These are phyloP conservation scores for Blastomyces gilchristii DNA, from an alignment of 2,329 filamentous ascomycete genomes.

Conservation along the genomic window DNA sequence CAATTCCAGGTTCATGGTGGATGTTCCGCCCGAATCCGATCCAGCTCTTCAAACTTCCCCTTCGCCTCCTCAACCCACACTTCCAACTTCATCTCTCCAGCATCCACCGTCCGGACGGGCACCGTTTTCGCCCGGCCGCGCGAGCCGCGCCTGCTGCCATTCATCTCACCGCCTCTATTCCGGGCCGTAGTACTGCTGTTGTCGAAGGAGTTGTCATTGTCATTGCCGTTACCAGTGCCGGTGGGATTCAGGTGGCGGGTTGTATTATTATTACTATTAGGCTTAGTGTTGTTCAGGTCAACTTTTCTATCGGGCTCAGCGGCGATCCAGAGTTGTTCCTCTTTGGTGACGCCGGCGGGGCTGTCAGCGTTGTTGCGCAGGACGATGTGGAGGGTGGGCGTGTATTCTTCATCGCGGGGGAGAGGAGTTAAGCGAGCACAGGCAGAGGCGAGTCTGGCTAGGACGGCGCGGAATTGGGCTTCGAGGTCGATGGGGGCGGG, in stretches of 20 bases:
- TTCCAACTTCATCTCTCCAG: conserved; percentile 57
- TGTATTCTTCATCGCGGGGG: conserved; percentile 39
- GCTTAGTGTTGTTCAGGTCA: conserved; percentile 24
- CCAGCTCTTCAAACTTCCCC: conserved; percentile 38
- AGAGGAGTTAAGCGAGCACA: conserved; percentile 35
- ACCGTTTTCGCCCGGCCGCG: conserved; percentile 46
- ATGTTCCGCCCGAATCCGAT: conserved; percentile 31
- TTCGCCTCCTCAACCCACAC: conserved; percentile 59
- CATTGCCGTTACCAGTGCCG: no score
- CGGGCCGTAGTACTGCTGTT: conserved; percentile 4
- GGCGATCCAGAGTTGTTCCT: conserved; percentile 52
- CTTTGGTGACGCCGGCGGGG: conserved; percentile 37
- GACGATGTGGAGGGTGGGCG: conserved; percentile 42
- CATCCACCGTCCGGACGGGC: conserved; percentile 53
- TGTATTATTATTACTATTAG: conserved; percentile 12
- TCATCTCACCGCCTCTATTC: background rate
- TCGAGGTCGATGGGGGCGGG: conserved; percentile 33
- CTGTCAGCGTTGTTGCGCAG: conserved; percentile 38
- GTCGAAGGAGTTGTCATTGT: background rate
- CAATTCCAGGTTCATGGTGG: conserved; percentile 23
- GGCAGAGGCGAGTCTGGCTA: conserved; percentile 36
- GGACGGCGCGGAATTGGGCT: conserved; percentile 40
- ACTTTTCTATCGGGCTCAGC: conserved; percentile 40
- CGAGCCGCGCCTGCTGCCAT: conserved; percentile 22
- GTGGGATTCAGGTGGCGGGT: background rate